Evolutionary conservation across 495 filamentous ascomycete species (phyloP).

Genomic region (Tuber melanosporum): DNA sequence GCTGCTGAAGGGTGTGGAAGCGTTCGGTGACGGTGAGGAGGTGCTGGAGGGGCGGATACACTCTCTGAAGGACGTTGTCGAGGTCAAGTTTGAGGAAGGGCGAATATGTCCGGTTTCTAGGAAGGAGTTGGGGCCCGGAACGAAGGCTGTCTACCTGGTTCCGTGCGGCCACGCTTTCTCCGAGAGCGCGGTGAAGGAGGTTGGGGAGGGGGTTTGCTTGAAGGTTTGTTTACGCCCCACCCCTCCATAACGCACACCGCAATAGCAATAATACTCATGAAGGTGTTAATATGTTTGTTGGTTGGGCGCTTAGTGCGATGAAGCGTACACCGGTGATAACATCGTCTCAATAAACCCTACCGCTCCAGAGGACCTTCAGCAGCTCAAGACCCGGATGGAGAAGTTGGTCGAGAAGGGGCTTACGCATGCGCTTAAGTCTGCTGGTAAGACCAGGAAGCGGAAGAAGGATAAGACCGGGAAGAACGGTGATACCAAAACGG

Average conservation of each 20-base stretch:
- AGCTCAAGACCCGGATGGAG: constrained; percentile 57
- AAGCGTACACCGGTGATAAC: constrained; percentile 66
- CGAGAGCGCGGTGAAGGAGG: constrained; percentile 73
- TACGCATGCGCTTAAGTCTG: constrained; percentile 76
- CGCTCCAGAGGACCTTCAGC: constrained; percentile 61
- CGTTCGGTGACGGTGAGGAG: constrained; percentile 55
- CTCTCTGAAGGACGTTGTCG: constrained; percentile 78
- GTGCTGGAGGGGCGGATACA: constrained; percentile 66
- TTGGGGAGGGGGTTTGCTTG: constrained; percentile 52
- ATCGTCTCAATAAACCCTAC: constrained; percentile 75
- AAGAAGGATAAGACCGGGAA: constrained; percentile 43
- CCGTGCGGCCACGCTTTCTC: constrained; percentile 95
- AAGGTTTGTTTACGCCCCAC: constrained; percentile 46
- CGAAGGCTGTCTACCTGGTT: constrained; percentile 80
- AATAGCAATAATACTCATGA: constrained; percentile 3
- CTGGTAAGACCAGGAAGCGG: constrained; percentile 49
- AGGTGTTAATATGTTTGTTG: constrained; percentile 7
- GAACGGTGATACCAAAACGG: constrained; percentile 8
- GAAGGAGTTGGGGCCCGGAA: constrained; percentile 72
- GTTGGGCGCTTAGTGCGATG: constrained; percentile 61
- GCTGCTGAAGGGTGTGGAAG: constrained; percentile 60
- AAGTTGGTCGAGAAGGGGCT: constrained; percentile 63
- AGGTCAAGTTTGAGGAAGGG: constrained; percentile 64
- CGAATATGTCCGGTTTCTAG: constrained; percentile 85
- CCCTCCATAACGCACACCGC: background rate